A percentile compares a stretch with the other conserved stretches of the same genome.
Evolutionary conservation across 371 early-diverging fungal genomes (phyloP).

Genomic region (Circinella umbellata): DNA sequence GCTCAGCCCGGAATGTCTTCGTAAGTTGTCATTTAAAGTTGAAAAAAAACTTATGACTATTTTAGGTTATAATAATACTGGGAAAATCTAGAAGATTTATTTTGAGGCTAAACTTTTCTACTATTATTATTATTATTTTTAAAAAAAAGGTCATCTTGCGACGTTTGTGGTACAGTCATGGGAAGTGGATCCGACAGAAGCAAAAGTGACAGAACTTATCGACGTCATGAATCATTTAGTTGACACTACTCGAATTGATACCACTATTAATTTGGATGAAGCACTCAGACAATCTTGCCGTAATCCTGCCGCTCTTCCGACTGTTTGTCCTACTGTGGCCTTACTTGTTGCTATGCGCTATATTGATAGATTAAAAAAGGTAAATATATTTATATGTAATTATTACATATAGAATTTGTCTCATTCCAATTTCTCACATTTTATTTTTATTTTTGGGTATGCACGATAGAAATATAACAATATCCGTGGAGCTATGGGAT

Average conservation of each 20-base stretch:
- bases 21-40: conserved; percentile 24
- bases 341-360: conserved; percentile 59
- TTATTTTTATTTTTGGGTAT: not conserved
- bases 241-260: conserved; percentile 29
- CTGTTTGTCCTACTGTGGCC: conserved; percentile 53
- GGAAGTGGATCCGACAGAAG: conserved; percentile 41
- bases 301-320: conserved; percentile 37
- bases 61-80: not conserved
- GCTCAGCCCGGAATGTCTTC: conserved; percentile 35
- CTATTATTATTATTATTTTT: too few relatives aligned
- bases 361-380: conserved; percentile 62
- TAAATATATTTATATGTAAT: conserved; percentile 21
- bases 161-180: conserved; percentile 44
- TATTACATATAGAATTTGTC: not conserved
- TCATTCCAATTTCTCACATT: too few relatives aligned
- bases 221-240: conserved; percentile 38
- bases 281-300: conserved; percentile 34
- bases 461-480: conserved; percentile 48
- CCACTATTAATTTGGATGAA: conserved; percentile 29
- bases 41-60: conserved; percentile 5
- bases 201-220: conserved; percentile 32
- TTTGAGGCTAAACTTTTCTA: too few relatives aligned
- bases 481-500: conserved; percentile 58
- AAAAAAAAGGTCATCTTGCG: conserved; percentile 38
- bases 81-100: too few relatives aligned